Evolutionary conservation across 2,329 filamentous ascomycete genomes (phyloP).

Genomic region (Cercospora sp.): DNA sequence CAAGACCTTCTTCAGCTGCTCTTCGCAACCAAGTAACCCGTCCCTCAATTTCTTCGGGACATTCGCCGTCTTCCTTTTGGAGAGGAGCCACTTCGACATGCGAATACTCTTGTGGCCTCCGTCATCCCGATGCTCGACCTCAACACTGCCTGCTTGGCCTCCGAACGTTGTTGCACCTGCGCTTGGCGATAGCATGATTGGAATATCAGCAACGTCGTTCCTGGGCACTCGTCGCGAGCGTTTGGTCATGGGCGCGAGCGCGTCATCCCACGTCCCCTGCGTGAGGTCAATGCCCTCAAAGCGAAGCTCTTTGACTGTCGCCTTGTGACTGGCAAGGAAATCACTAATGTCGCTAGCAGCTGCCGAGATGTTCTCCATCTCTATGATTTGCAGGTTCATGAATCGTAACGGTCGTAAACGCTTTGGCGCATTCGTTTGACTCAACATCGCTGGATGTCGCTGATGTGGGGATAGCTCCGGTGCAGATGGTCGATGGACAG

Average conservation of each 20-base stretch:
- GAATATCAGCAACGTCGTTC: conserved; percentile 32
- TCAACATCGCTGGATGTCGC: conserved; percentile 22
- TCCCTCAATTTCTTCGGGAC: conserved; percentile 29
- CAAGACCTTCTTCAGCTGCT: conserved; percentile 32
- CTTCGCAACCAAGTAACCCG: conserved; percentile 33
- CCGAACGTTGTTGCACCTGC: conserved; percentile 19
- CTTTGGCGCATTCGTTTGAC: not conserved
- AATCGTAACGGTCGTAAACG: conserved; percentile 58
- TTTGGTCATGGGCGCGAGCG: conserved; percentile 67
- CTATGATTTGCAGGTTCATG: conserved; percentile 65
- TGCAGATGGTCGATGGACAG: conserved; percentile 63
- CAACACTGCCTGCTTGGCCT: conserved; percentile 26
- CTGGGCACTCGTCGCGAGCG: not conserved
- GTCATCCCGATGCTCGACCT: conserved; percentile 16
- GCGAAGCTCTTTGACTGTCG: conserved; percentile 72
- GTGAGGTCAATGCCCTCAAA: conserved; percentile 74
- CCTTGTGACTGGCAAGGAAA: conserved; percentile 67
- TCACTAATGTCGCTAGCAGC: conserved; percentile 68
- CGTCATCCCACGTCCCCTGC: conserved; percentile 77
- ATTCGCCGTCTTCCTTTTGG: conserved; percentile 18
- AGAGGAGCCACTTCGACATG: conserved; percentile 30
- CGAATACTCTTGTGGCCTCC: conserved; percentile 25
- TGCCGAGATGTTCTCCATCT: conserved; percentile 71
- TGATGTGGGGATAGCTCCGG: conserved; percentile 1
- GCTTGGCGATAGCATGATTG: conserved; percentile 39